These are phyloP conservation scores for Nothophytophthora sp. DNA, from an alignment of 352 stramenopile genomes.

Conservation along the genomic window DNA sequence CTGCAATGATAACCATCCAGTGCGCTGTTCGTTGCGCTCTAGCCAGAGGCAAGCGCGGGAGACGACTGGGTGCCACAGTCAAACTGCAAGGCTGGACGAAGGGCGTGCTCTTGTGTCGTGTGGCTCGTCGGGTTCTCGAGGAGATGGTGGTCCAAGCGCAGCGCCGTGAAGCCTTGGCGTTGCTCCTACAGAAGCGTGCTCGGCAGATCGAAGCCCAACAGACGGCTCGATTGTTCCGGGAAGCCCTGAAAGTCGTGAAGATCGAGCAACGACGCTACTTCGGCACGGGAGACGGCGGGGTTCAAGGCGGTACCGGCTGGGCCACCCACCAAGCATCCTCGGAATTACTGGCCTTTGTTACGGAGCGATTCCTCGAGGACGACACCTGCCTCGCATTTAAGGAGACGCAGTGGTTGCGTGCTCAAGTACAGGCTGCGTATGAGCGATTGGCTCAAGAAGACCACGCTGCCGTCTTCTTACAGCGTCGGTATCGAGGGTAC, in stretches of 20 bases:
- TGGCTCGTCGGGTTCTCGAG: constrained; percentile 24
- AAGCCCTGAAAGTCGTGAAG: constrained; percentile 43
- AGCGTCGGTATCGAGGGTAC: constrained; percentile 59
- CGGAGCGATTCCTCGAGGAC: constrained; percentile 35
- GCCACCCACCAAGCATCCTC: constrained; percentile 30
- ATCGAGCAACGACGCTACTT: constrained; percentile 50
- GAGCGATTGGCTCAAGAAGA: constrained; percentile 45
- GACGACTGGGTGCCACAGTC: constrained; percentile 7
- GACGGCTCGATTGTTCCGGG: constrained; percentile 32
- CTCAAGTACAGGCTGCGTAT: constrained; percentile 31
- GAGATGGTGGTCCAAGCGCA: constrained; percentile 23
- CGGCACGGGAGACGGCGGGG: constrained; percentile 7
- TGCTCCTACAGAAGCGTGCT: constrained; percentile 61
- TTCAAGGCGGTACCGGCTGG: constrained; percentile 12
- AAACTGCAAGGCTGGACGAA: constrained; percentile 44
- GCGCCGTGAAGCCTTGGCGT: constrained; percentile 35
- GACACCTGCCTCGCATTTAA: constrained; percentile 34
- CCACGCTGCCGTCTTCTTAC: constrained; percentile 42
- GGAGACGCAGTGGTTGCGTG: constrained; percentile 41
- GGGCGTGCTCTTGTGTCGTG: constrained; percentile 19
- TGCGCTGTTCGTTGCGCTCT: constrained; percentile 37
- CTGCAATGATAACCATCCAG: constrained; percentile 46
- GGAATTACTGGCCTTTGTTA: constrained; percentile 52
- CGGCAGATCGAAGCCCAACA: constrained; percentile 47
- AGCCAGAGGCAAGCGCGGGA: constrained; percentile 22